phyloP scores from a whole-genome alignment of 2,329 filamentous ascomycete species.

The Diplodia seriata region DNA sequence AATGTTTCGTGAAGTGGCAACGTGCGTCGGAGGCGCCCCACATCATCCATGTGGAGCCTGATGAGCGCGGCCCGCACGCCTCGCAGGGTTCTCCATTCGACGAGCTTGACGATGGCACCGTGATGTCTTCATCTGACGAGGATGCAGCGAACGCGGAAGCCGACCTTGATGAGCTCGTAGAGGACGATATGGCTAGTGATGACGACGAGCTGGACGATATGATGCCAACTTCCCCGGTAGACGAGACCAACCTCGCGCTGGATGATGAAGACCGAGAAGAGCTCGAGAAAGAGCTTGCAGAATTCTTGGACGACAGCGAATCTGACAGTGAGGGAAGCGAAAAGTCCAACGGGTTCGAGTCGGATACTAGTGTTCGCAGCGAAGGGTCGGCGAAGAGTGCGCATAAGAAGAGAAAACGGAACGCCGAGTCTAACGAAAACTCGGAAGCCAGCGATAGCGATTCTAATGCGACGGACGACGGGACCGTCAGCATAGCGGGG shows the following conservation, averaged over 20 bases:
- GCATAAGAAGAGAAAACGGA: slow-evolving; percentile 48
- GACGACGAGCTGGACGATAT: slow-evolving; percentile 39
- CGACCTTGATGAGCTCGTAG: slow-evolving; percentile 34
- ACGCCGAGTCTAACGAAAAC: slow-evolving; percentile 41
- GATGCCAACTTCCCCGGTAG: slow-evolving; percentile 25
- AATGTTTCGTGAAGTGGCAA: slow-evolving; percentile 84
- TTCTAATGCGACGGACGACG: slow-evolving; percentile 37
- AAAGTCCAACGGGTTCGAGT: slow-evolving; percentile 34
- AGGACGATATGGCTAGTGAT: slow-evolving; percentile 44
- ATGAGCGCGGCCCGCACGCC: slow-evolving; percentile 55
- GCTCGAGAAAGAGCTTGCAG: slow-evolving; percentile 72
- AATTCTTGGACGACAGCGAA: slow-evolving; percentile 66
- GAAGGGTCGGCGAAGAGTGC: slow-evolving; percentile 45
- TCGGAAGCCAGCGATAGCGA: slow-evolving; percentile 53
- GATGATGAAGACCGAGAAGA: slow-evolving; percentile 45
- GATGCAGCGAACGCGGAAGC: slow-evolving; percentile 49
- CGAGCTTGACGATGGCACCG: slow-evolving; percentile 43
- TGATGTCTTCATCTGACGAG: slow-evolving; percentile 54
- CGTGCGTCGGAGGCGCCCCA: slow-evolving; percentile 80
- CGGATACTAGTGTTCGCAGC: slow-evolving; percentile 47
- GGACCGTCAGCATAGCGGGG: slow-evolving; percentile 38
- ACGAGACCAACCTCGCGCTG: slow-evolving; percentile 42
- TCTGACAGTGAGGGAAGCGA: slow-evolving; percentile 49
- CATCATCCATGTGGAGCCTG: slow-evolving; percentile 75
- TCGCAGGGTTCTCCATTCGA: slow-evolving; percentile 44